Evolutionary conservation across 202 grass and related monocot genomes (phyloP), one percentile per base, ranked within the genome.

Genomic region (Carex arenaria): DNA sequence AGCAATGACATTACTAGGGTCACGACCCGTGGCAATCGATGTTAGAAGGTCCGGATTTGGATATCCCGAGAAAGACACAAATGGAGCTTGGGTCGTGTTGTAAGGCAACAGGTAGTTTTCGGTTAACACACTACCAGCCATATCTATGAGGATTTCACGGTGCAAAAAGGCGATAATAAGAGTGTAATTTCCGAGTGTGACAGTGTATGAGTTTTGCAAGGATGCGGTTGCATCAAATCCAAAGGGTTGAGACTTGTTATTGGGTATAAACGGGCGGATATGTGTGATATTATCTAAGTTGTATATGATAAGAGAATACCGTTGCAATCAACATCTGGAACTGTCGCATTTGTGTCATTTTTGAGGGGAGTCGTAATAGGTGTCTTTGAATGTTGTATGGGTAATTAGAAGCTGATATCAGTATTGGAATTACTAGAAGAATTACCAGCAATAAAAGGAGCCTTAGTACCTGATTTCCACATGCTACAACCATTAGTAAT

Each of bases 11-110:
- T 76, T 89, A 32, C 63, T 13, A n/a, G 73, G 43, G 79, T 97
- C 91, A 51, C 85, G 86, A 66, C 89, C 91, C 0, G 88, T 94
- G 67, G 88, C 85, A 81, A 97, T 97, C 7, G 91, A 88, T 28
- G 91, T 94, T 18, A 85, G 87, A 53, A 97, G 91, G 80, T 97
- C 90, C 19, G 83, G 61, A 87, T 86, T 89, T 28, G 94, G 91
- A 85, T 85, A 90, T 18, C 91, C 94, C 4, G 86, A 85, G 79
- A 97, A 88, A 40, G 84, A 89, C 9, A 91, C 69, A 31, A 43
- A 55, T 10, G 0, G 75, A 0, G 78, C 36, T 10, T 85, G 7
- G 1, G 89, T 80, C 65, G 91, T 92, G 89, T 94, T 89, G 80
- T 94, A 90, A 5, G 94, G 94, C 7, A 97, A 64, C 18, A 70